A percentile compares a stretch with the other conserved stretches of the same genome.
These are phyloP conservation scores for Brassica balearica DNA, from an alignment of 441 rosid species.

Conservation along the genomic window DNA sequence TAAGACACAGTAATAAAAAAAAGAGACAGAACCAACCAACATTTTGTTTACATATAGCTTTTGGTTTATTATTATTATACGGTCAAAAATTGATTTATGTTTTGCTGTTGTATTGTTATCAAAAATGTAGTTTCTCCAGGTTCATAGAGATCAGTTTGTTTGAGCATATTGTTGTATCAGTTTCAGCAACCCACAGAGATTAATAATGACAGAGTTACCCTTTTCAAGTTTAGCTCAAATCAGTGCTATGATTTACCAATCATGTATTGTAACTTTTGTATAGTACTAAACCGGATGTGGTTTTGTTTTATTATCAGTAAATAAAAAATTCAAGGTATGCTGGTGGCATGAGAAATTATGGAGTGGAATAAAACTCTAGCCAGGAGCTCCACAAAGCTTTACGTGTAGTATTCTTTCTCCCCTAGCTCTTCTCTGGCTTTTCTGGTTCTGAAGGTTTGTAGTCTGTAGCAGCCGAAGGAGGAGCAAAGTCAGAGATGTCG, in stretches of 20 bases:
- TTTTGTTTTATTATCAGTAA: constrained; percentile 21
- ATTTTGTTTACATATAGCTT: constrained; percentile 38
- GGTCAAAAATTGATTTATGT: background rate
- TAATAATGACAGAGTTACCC: constrained; percentile 14
- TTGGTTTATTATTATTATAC: constrained; percentile 21
- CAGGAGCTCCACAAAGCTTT: constrained; percentile 15
- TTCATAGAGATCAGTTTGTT: constrained; percentile 24
- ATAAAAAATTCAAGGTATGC: constrained; percentile 13
- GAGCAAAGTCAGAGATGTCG: constrained; percentile 48
- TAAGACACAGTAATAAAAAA: constrained; percentile 46
- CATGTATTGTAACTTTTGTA: constrained; percentile 9
- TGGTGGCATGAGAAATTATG: constrained; percentile 9
- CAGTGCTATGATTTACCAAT: constrained; percentile 27
- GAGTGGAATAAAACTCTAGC: constrained; percentile 23
- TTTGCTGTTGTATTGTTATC: constrained; percentile 27
- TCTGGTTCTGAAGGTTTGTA: constrained; percentile 47
- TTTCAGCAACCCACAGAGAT: constrained; percentile 36
- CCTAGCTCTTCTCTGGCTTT: constrained; percentile 46
- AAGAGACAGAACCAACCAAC: constrained; percentile 5
- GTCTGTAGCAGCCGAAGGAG: constrained; percentile 47
- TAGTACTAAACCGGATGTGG: background rate
- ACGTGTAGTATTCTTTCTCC: background rate
- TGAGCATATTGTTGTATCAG: constrained; percentile 25
- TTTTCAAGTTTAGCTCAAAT: constrained; percentile 8
- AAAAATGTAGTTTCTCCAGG: constrained; percentile 33